phyloP scores from a whole-genome alignment of 345 rosid genomes.

The Sisymbrium irio region DNA sequence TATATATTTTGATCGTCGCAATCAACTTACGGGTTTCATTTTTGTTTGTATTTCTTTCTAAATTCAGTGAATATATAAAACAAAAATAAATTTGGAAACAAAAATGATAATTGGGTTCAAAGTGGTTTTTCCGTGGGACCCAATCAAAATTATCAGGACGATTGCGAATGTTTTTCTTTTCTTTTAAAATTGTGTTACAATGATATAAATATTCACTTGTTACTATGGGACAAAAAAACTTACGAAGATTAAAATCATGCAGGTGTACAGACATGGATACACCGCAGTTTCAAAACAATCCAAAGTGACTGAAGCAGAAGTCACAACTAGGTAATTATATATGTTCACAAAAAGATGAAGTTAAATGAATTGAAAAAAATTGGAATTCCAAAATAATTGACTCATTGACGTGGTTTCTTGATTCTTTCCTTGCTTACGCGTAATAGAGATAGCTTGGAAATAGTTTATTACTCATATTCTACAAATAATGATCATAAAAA shows the following conservation, averaged over 20 bases:
- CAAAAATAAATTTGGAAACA: background rate
- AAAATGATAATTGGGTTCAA: background rate
- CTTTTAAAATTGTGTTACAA: background rate
- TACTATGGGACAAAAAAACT: background rate
- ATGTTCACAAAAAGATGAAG: background rate
- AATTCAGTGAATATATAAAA: background rate
- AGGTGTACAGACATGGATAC: slow-evolving; percentile 79
- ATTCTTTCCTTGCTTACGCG: slow-evolving; percentile 21
- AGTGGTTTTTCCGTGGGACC: background rate
- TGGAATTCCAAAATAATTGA: slow-evolving; percentile 18
- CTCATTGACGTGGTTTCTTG: slow-evolving; percentile 22
- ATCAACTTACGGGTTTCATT: background rate
- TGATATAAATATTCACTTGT: background rate
- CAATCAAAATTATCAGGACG: background rate
- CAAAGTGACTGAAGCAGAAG: slow-evolving; percentile 50
- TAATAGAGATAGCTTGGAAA: slow-evolving; percentile 15
- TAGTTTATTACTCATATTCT: slow-evolving; percentile 14
- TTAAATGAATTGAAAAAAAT: background rate
- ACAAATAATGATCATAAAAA: slow-evolving; percentile 10
- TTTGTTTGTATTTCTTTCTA: background rate
- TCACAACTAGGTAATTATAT: slow-evolving; percentile 55
- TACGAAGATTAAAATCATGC: slow-evolving; percentile 13
- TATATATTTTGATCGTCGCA: background rate
- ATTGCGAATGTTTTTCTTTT: background rate
- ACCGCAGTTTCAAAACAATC: slow-evolving; percentile 59